Percentiles rank a stretch among this genome's conserved stretches.
These are phyloP conservation scores for Seiridium unicorne DNA, from an alignment of 2,329 filamentous ascomycete genomes.

Conservation along the genomic window DNA sequence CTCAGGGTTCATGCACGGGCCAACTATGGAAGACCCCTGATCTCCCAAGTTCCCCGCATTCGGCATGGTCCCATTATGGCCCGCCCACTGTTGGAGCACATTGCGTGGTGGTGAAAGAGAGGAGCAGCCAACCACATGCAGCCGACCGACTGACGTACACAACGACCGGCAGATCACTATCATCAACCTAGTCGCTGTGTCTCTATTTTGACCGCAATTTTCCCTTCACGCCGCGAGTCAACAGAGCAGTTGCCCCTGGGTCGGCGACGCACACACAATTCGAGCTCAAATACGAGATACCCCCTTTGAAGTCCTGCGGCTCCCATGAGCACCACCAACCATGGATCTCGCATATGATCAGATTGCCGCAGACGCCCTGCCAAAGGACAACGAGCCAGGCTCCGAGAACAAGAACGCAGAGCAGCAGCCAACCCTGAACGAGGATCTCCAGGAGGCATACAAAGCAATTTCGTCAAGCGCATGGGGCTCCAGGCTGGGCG, in stretches of 20 bases:
- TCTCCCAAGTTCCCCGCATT: slow-evolving; percentile 8
- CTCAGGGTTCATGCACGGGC: not conserved
- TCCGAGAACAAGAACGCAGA: slow-evolving; percentile 39
- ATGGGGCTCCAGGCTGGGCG: slow-evolving; percentile 87
- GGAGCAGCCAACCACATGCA: slow-evolving; percentile 6
- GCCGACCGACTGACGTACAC: not conserved
- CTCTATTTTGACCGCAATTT: not conserved
- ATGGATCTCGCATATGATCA: slow-evolving; percentile 99
- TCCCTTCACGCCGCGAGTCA: no score
- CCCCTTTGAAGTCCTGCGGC: no score
- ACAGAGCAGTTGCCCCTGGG: not conserved
- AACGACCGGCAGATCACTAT: not conserved
- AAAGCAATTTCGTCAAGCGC: slow-evolving; percentile 87
- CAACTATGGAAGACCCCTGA: not conserved
- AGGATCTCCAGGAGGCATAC: slow-evolving; percentile 92
- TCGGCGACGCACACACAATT: not conserved
- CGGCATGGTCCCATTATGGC: slow-evolving; percentile 3
- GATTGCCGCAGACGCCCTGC: slow-evolving; percentile 79
- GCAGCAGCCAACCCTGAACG: slow-evolving; percentile 63
- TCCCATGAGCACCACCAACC: slow-evolving; percentile 9
- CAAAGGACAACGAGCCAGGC: slow-evolving; percentile 54
- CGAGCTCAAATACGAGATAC: no score
- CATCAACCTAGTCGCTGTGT: slow-evolving; percentile 1
- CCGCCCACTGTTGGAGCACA: not conserved
- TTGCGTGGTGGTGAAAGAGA: slow-evolving; percentile 3